These are phyloP conservation scores for Paramecium primaurelia DNA, from an alignment of 73 alveolate genomes.

Conservation along the genomic window DNA sequence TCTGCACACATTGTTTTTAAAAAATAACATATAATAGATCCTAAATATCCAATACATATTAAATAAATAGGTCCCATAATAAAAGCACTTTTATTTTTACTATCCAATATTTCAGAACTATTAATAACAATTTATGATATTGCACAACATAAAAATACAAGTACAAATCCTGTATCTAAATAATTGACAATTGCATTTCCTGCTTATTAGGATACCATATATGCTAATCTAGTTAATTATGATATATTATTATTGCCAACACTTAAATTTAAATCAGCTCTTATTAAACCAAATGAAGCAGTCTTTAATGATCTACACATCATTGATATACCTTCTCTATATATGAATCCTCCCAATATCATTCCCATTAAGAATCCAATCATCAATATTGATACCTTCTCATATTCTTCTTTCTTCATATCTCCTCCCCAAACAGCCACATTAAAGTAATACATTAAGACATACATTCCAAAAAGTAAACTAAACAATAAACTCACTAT, in stretches of 20 bases:
- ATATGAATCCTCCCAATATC: conserved; percentile 5
- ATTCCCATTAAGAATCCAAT: conserved; percentile 32
- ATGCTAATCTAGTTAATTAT: conserved; percentile 24
- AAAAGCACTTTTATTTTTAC: background rate
- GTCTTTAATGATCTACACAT: conserved; percentile 43
- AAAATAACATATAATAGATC: background rate
- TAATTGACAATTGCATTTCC: background rate
- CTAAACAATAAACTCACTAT: background rate
- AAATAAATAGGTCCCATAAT: background rate
- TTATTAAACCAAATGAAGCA: conserved; percentile 9
- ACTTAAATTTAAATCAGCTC: conserved; percentile 14
- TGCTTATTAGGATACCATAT: conserved; percentile 33
- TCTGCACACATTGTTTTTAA: conserved; percentile 5
- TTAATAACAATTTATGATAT: background rate
- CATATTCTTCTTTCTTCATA: background rate
- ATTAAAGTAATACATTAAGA: conserved; percentile 8
- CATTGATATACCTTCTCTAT: conserved; percentile 34
- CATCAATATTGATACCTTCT: background rate
- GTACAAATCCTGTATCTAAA: background rate
- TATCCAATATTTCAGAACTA: background rate
- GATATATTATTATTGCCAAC: background rate
- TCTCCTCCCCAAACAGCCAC: conserved; percentile 44
- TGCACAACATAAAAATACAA: background rate
- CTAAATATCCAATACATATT: background rate
- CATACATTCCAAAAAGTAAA: background rate